Base-by-base conservation (phyloP, 75 land plant genomes). In the Isoetes taiwanensis region DNA sequence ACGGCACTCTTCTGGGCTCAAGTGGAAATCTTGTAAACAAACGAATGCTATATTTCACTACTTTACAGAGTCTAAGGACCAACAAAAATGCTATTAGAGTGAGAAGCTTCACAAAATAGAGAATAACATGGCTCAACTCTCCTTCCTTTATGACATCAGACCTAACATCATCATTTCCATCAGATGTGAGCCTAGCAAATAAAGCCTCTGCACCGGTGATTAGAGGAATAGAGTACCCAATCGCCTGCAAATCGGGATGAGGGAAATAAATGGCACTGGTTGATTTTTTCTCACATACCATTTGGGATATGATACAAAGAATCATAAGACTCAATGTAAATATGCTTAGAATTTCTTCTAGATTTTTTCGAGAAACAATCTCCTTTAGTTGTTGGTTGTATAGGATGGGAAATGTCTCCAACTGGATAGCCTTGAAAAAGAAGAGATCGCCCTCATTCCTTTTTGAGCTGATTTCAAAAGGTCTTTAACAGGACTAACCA, bases 211-310 rank as follows among this genome's bases (percentile, higher is more conserved):
- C 74, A 5, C 14, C 50, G 17, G 77, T 78, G 59, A 84, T 57
- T 20, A 84, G 66, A n/a, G 89, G 89, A 34, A 81, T 68, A 50
- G 70, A 61, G 59, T 75, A 84, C 3, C 85, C 89, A 3, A 84
- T 24, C 32, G 71, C 81, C 59, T 84, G 89, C 28, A 81, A 70
- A 4, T 74, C 82, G 20, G 81, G 69, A 81, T 78, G 78, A 14
- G 70, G 72, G 48, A 81, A 70, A 27, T 81, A 84, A 17, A 73
- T 68, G 58, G 56, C 80, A 27, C 85, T 81, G 37, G 65, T 65
- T 30, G 70, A 54, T 19, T 73, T 74, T 19, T 31, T 20, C 12
- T 67, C 71, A 6, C 54, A 38, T 23, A 55, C 54, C 26, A 78
- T 63, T 46, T 84, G 89, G 48, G 72, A 63, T 8, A 62, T 28